phyloP scores from a whole-genome alignment of 2,329 filamentous ascomycete genomes.

The Ophiocordyceps camponoti-floridani region DNA sequence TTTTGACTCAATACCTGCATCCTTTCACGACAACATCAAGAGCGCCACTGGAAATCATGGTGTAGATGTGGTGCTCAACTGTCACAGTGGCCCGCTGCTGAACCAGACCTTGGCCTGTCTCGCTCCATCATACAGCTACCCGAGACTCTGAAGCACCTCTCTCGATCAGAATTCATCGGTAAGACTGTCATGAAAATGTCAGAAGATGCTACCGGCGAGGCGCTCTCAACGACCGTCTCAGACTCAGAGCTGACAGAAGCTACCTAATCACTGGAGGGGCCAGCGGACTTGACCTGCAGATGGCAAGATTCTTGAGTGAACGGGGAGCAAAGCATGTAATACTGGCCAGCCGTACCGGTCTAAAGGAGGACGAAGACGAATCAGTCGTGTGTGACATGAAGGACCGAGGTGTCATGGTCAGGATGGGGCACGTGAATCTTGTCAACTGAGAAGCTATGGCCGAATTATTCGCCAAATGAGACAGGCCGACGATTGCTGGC shows the following conservation, averaged over 20 bases:
- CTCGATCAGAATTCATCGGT: background rate
- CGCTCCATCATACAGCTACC: background rate
- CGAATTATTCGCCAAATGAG: background rate
- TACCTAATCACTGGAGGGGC: background rate
- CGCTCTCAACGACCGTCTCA: background rate
- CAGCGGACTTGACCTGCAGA: background rate
- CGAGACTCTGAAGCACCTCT: background rate
- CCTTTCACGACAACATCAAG: background rate
- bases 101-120: background rate
- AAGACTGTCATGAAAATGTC: background rate
- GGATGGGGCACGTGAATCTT: background rate
- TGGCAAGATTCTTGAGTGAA: background rate
- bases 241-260: background rate
- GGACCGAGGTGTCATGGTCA: background rate
- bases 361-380: background rate
- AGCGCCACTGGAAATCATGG: background rate
- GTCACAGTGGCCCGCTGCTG: background rate
- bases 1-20: background rate
- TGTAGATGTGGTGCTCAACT: background rate
- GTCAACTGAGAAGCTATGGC: background rate
- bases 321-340: slow-evolving; percentile 1
- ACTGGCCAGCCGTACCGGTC: background rate
- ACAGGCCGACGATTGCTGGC: background rate
- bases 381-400: background rate
- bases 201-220: too few relatives aligned